These are phyloP conservation scores for Coccomyxa sp. DNA, from an alignment of 139 green algal species.

Conservation along the genomic window DNA sequence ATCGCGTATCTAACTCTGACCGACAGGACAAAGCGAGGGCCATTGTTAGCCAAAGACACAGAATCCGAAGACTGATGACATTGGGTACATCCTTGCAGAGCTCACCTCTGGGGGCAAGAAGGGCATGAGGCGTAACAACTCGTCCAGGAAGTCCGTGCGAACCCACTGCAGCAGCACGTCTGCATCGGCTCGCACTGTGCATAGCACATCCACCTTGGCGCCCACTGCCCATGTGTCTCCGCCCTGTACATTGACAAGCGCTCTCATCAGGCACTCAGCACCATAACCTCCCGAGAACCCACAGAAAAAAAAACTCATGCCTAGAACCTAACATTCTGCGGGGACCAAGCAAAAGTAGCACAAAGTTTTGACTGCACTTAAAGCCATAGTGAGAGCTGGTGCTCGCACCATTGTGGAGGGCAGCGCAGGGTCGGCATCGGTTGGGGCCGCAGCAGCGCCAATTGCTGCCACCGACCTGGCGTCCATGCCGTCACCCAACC, in stretches of 20 bases:
- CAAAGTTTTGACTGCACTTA: no score
- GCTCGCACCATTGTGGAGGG: no score
- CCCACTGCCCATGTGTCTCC: conserved; percentile 12
- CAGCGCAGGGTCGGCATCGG: neutral
- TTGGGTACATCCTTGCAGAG: neutral
- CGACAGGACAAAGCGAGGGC: no score
- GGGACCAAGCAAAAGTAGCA: no score
- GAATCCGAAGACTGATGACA: no score
- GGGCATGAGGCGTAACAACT: conserved; percentile 12
- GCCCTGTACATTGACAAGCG: neutral
- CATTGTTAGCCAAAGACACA: no score
- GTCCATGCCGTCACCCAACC: conserved; percentile 33
- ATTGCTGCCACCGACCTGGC: neutral
- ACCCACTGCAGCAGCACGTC: conserved; percentile 10
- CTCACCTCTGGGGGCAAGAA: neutral
- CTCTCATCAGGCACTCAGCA: no score
- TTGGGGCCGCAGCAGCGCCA: neutral
- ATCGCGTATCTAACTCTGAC: no score
- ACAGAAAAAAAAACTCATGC: no score
- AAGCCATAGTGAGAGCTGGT: no score
- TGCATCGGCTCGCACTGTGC: conserved; percentile 19
- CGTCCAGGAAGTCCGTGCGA: neutral
- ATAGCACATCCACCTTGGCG: conserved; percentile 21
- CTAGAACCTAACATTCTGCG: no score
- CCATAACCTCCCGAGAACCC: no score